A percentile compares a stretch with the other conserved stretches of the same genome.
These are phyloP conservation scores for Exophiala spinifera DNA, from an alignment of 2,329 filamentous ascomycete species.

Conservation along the genomic window DNA sequence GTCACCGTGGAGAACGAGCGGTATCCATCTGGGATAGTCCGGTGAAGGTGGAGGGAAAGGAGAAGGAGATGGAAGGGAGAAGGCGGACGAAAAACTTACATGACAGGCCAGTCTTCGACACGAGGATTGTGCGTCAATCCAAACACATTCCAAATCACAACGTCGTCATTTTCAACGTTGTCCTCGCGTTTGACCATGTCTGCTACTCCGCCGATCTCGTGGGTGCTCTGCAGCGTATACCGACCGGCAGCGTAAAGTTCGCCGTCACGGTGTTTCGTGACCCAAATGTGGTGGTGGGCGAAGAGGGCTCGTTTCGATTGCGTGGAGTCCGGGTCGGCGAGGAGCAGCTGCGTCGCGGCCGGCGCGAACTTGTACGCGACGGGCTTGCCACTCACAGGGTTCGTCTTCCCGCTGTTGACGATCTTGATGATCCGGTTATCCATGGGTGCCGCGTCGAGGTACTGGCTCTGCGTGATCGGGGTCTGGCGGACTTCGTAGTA, in stretches of 20 bases:
- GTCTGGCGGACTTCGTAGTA: conserved; percentile 56
- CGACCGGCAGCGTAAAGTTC: conserved; percentile 50
- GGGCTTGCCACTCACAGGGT: conserved; percentile 42
- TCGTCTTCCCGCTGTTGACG: conserved; percentile 44
- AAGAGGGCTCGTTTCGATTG: conserved; percentile 49
- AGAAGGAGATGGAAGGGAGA: too few species aligned
- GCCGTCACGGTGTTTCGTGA: conserved; percentile 49
- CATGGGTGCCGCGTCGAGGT: conserved; percentile 53
- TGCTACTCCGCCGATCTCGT: conserved; percentile 44
- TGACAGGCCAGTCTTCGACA: conserved; percentile 52
- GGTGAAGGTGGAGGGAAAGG: conserved; percentile 35
- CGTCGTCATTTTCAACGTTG: conserved; percentile 43
- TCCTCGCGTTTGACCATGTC: conserved; percentile 46
- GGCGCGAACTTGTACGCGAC: conserved; percentile 50
- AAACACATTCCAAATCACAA: conserved; percentile 52
- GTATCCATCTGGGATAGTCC: background rate
- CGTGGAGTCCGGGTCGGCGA: conserved; percentile 45
- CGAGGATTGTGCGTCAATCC: conserved; percentile 52
- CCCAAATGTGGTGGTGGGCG: conserved; percentile 51
- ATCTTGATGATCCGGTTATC: conserved; percentile 49
- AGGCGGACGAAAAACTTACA: conserved; percentile 41
- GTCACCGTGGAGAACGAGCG: too few species aligned
- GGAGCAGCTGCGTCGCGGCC: conserved; percentile 47
- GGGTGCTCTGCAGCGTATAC: conserved; percentile 47
- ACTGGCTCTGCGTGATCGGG: conserved; percentile 45